Conservation (phyloP, 129 eudicot genomes). For the Deinandra increscens region DNA sequence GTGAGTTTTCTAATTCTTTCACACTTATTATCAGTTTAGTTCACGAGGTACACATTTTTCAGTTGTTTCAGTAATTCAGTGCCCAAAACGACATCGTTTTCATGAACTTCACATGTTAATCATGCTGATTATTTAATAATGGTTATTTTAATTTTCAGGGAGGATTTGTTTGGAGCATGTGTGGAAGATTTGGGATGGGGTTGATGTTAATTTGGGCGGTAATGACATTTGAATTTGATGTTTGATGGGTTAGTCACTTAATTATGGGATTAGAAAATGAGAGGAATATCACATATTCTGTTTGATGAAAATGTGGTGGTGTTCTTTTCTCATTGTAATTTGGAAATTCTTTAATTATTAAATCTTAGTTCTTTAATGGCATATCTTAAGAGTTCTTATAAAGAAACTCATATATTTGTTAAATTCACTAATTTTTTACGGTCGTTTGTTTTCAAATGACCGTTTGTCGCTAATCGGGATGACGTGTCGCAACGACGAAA, state of each 20-base stretch:
- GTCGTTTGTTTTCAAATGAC: no score
- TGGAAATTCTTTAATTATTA: conserved; percentile 31
- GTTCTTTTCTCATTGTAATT: conserved; percentile 26
- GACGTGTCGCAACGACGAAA: no score
- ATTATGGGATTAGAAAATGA: neutral
- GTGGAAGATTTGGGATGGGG: conserved; percentile 26
- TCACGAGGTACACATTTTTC: no score
- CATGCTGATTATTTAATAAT: neutral
- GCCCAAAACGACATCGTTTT: neutral
- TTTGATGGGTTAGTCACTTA: neutral
- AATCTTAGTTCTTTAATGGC: no score
- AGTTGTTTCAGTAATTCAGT: no score
- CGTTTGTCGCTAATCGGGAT: no score
- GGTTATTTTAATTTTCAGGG: conserved; percentile 13
- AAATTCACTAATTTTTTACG: no score
- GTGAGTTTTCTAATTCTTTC: conserved; percentile 52
- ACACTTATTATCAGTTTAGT: neutral
- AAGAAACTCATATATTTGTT: no score
- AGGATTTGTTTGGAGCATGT: conserved; percentile 11
- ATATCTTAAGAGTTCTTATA: no score
- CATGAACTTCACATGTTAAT: neutral
- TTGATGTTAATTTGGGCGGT: conserved; percentile 5
- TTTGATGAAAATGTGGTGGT: conserved; percentile 18
- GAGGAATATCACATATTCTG: conserved; percentile 16
- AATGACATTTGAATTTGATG: neutral